These are phyloP conservation scores for Aegle marmelos DNA, from an alignment of 345 rosid species.

Conservation along the genomic window DNA sequence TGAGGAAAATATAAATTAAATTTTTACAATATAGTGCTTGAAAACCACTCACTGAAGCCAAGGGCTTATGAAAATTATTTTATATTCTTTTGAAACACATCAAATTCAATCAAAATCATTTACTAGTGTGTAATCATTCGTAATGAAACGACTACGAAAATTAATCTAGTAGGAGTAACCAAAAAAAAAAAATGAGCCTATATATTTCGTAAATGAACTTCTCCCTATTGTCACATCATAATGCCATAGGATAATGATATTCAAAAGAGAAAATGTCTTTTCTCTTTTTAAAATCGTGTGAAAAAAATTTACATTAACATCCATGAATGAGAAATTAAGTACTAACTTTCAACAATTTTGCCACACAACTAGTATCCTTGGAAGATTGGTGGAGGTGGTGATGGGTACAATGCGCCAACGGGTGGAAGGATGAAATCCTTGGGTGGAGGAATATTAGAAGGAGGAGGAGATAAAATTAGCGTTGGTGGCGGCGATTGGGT, in stretches of 20 bases:
- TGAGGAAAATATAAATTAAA: too few relatives aligned
- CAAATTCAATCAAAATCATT: too few relatives aligned
- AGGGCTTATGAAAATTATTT: too few relatives aligned
- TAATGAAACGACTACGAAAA: neutral
- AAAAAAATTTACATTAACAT: neutral
- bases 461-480: neutral
- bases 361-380: slow-evolving; percentile 53
- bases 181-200: neutral
- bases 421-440: slow-evolving; percentile 46
- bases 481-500: neutral
- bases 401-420: slow-evolving; percentile 60
- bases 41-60: too few relatives aligned
- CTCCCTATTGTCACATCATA: neutral
- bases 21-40: too few relatives aligned
- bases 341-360: neutral
- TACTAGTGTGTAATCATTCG: too few relatives aligned
- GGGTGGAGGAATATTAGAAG: slow-evolving; percentile 11
- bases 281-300: neutral
- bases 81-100: too few relatives aligned
- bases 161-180: neutral
- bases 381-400: slow-evolving; percentile 82
- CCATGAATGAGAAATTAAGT: neutral
- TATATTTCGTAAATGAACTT: neutral
- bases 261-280: neutral
- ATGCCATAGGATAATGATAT: neutral